Evolutionary conservation across 148 eudicot genomes (phyloP).

Genomic region (Mesembryanthemum crystallinum): DNA sequence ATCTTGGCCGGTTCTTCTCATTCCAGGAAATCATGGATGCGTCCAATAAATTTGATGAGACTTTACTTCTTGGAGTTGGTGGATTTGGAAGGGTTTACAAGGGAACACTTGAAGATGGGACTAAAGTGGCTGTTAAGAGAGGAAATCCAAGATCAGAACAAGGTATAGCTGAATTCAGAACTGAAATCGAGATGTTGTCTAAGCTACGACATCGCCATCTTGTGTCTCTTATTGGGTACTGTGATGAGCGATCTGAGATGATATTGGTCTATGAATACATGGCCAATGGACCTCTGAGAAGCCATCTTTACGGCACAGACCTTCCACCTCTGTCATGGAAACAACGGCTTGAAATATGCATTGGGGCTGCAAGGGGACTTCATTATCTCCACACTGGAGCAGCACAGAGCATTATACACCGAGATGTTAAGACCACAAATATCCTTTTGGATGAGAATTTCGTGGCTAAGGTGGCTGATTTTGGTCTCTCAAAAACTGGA

Average conservation of each 20-base stretch:
- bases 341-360: conserved; percentile 92
- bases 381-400: conserved; percentile 99
- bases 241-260: conserved; percentile 97
- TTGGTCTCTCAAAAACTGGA: conserved; percentile 88
- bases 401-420: conserved; percentile 81
- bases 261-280: conserved; percentile 90
- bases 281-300: conserved; percentile 96
- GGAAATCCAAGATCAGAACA: conserved; percentile 97
- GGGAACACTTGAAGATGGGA: conserved; percentile 87
- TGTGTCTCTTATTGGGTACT: conserved; percentile 91
- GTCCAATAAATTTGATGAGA: conserved; percentile 85
- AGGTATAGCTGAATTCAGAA: conserved; percentile 88
- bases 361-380: conserved; percentile 93
- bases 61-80: conserved; percentile 85
- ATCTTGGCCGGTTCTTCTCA: conserved; percentile 68
- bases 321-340: conserved; percentile 85
- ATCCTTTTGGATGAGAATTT: conserved; percentile 85
- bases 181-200: conserved; percentile 94
- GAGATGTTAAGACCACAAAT: conserved; percentile 96
- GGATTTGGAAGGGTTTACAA: conserved; percentile 94
- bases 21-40: conserved; percentile 95
- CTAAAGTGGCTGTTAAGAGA: conserved; percentile 82
- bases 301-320: conserved; percentile 93
- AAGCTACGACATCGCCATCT: conserved; percentile 96
- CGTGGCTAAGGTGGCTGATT: conserved; percentile 97